A percentile compares a stretch with the other conserved stretches of the same genome.
These are phyloP conservation scores for Allomyces macrogynus DNA, from an alignment of 192 early-diverging fungal species.

Conservation along the genomic window DNA sequence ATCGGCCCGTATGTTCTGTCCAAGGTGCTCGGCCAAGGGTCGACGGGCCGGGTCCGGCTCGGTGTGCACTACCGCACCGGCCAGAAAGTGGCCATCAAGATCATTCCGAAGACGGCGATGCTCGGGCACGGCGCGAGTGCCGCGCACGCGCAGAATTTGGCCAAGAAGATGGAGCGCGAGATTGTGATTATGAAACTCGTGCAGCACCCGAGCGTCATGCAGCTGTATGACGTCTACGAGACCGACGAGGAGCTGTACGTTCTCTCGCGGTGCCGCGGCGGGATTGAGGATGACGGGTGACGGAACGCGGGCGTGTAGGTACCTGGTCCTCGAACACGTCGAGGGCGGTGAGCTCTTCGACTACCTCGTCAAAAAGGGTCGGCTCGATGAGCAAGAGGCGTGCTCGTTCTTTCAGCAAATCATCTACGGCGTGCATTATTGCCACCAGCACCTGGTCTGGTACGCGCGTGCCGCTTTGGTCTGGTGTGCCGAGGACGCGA, in stretches of 20 bases:
- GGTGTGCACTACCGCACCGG: slow-evolving; percentile 25
- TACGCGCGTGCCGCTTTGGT: slow-evolving; percentile 4
- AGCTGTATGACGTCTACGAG: slow-evolving; percentile 27
- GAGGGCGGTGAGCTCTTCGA: slow-evolving; percentile 42
- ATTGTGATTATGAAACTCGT: slow-evolving; percentile 35
- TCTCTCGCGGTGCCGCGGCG: too few relatives aligned
- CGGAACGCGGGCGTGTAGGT: slow-evolving; percentile 8
- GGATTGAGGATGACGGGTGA: too few relatives aligned
- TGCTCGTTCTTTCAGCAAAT: slow-evolving; percentile 40
- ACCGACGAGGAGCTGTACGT: neutral
- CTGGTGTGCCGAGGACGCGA: too few relatives aligned
- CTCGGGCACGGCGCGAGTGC: slow-evolving; percentile 1
- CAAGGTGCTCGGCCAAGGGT: neutral
- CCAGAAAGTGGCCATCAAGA: slow-evolving; percentile 30
- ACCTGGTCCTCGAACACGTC: slow-evolving; percentile 30
- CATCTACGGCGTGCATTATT: slow-evolving; percentile 26
- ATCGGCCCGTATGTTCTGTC: neutral
- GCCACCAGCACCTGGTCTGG: slow-evolving; percentile 35
- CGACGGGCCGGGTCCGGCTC: slow-evolving; percentile 11
- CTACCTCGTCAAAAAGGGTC: slow-evolving; percentile 28
- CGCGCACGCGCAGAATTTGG: slow-evolving; percentile 18
- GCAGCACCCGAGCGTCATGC: slow-evolving; percentile 30
- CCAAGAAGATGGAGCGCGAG: slow-evolving; percentile 26
- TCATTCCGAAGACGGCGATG: slow-evolving; percentile 18
- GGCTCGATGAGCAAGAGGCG: slow-evolving; percentile 26